These are phyloP conservation scores for Heterobasidion occidentale DNA, from an alignment of 1,284 basidiomycete genomes.

Conservation along the genomic window DNA sequence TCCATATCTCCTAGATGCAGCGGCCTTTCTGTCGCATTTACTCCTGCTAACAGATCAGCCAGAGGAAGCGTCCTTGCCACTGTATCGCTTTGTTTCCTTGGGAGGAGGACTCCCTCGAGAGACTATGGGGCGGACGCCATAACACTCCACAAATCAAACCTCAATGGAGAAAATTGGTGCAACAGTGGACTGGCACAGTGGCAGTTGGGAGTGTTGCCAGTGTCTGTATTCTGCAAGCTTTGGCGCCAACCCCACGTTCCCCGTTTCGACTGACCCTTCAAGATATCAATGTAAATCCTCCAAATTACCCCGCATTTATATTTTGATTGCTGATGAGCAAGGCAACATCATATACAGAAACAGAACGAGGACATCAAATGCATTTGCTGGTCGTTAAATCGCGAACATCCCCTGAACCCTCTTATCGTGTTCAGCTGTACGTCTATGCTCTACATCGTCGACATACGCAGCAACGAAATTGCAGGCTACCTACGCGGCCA, in stretches of 20 bases:
- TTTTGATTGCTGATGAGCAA: neutral
- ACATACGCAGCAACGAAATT: slow-evolving; percentile 30
- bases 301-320: neutral
- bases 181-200: slow-evolving; percentile 39
- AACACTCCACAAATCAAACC: slow-evolving; percentile 21
- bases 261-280: neutral
- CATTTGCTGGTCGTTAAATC: slow-evolving; percentile 10
- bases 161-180: slow-evolving; percentile 39
- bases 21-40: neutral
- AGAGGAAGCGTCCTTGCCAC: neutral
- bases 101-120: slow-evolving; percentile 33
- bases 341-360: neutral
- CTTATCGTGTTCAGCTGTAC: slow-evolving; percentile 45
- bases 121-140: slow-evolving; percentile 38
- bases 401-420: slow-evolving; percentile 37
- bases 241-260: neutral
- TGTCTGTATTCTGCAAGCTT: slow-evolving; percentile 6
- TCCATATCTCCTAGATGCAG: neutral
- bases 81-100: slow-evolving; percentile 52
- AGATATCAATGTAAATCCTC: neutral
- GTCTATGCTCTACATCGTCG: slow-evolving; percentile 45
- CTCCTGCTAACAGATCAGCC: neutral
- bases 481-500: slow-evolving; percentile 53
- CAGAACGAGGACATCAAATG: neutral
- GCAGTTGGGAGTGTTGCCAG: slow-evolving; percentile 34